Base-by-base conservation (phyloP, 805 yeast genomes). In the Phaffomyces antillensis region DNA sequence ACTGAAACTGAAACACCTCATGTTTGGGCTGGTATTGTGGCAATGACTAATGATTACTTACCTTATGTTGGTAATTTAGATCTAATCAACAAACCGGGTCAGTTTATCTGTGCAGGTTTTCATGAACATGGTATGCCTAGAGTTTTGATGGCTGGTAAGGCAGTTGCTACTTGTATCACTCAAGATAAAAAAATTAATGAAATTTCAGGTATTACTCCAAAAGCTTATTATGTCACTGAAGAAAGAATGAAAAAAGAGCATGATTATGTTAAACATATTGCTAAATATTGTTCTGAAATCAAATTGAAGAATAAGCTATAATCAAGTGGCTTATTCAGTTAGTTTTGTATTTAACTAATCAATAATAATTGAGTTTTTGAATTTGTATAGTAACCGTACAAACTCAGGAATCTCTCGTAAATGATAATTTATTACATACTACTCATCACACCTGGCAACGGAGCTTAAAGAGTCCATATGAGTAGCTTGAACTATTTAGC, bases 51-150 rank as follows among this genome's bases (percentile, higher is more conserved):
- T 26, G 75, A 71, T 48, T 51, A 46, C 5, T 44, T 64, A 24
- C 77, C 78, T 3, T 63, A 65, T 41, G 72, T 72, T 17, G 78
- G 78, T 20, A 70, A 66, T 43, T 45, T 71, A 28, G 55, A 50
- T 25, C 39, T 47, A 10, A 48, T 56, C 20, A 55, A 50, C 5
- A 59, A 60, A 30, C 51, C 54, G 33, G 57, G 62, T 44, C 59
- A 63, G n/a, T 72, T 54, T 46, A 57, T 68, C n/a, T 58, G 64
- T 48, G 76, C 76, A 5, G 78, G 78, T 0, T 73, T 70, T 55
- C 67, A 69, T 37, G 78, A 77, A 3, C 77, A 73, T 54, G 78
- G 78, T 20, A 72, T 73, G 76, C 76, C 77, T 31, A 58, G 76
- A 36, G 68, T 71, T 10, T 65, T 66, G 44, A 42, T 68, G 7